A percentile compares a stretch with the other conserved stretches of the same genome.
phyloP scores from a whole-genome alignment of 331 rosid species.

The Stylosanthes scabra region DNA sequence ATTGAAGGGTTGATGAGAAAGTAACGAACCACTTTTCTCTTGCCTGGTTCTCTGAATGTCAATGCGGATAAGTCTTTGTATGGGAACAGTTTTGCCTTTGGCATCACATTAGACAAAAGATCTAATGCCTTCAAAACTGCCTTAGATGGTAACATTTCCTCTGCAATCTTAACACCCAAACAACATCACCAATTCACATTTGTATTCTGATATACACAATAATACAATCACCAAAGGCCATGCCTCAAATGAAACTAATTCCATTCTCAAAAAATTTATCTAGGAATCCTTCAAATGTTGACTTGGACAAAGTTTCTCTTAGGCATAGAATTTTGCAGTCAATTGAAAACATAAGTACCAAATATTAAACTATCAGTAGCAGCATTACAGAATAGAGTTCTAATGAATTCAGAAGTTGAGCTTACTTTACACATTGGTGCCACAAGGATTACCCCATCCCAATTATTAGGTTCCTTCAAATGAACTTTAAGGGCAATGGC shows the following conservation, averaged over 20 bases:
- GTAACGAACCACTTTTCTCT: constrained; percentile 79
- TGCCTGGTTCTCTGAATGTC: constrained; percentile 69
- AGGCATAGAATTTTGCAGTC: too few species aligned
- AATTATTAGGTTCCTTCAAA: constrained; percentile 74
- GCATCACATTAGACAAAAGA: constrained; percentile 67
- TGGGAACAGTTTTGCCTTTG: constrained; percentile 82
- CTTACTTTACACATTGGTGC: constrained; percentile 99
- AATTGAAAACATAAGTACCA: too few species aligned
- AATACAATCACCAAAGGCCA: background rate
- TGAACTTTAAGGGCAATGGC: constrained; percentile 90
- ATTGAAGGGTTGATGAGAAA: constrained; percentile 22
- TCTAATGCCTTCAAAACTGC: constrained; percentile 58
- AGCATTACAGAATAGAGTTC: too few species aligned
- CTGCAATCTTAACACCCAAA: constrained; percentile 72
- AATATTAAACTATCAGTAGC: too few species aligned
- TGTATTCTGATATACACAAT: constrained; percentile 14
- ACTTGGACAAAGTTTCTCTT: too few species aligned
- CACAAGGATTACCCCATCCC: constrained; percentile 89
- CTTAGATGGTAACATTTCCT: constrained; percentile 69
- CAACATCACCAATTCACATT: constrained; percentile 47
- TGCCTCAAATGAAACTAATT: constrained; percentile 5
- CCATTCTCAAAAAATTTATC: constrained; percentile 1
- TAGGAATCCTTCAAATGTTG: too few species aligned
- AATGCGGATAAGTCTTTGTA: constrained; percentile 63
- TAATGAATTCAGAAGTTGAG: constrained; percentile 8